Evolutionary conservation across 2,329 filamentous ascomycete genomes (phyloP), one percentile per base, ranked within the genome.

Genomic region (Colletotrichum euphorbiae): DNA sequence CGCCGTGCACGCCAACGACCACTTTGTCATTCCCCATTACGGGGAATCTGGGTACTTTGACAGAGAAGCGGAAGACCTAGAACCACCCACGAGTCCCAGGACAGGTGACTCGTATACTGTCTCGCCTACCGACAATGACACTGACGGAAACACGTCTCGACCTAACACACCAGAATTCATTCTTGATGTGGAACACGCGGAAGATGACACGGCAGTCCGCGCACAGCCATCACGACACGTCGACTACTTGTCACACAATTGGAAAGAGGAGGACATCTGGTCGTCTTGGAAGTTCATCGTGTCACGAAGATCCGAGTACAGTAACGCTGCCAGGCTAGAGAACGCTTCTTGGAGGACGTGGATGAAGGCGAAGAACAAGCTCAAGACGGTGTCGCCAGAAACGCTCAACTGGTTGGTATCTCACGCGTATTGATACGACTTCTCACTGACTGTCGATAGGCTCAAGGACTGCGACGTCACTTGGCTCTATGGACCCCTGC

Each of bases 341-440:
- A 98, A 99, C 79, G 96, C 96, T 3, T 97, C 94, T 0, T 99
- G 96, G 96, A 88, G 96, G 77, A 96, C 94, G 1, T 98, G 96
- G 96, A 92, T 93, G 77, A 98, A 98, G 80, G 87, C 92, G 55
- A 97, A 97, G 80, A 91, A 97, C 78, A 89, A 91, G 45, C 84
- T 98, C 55, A 91, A 89, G 76, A 98, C 95, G 0, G 89, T 98
- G 21, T 94, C 93, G 7, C 94, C 96, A 3, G 94, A 98, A 79
- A 93, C 91, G 2, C 83, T 99, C 63, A 97, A 98, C 80, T 99
- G 96, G 95, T 97, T 80, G 75, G 89, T 84, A 43, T 33, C 7
- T 5, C 15, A 21, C 33, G 19, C 13, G 8, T n/a, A 21, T 40
- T 43, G 45, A 43, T 31, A 40, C 1, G 36, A 24, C 11, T 55